phyloP scores from a whole-genome alignment of 108 stramenopile species.

The Asterionellopsis glacialis region DNA sequence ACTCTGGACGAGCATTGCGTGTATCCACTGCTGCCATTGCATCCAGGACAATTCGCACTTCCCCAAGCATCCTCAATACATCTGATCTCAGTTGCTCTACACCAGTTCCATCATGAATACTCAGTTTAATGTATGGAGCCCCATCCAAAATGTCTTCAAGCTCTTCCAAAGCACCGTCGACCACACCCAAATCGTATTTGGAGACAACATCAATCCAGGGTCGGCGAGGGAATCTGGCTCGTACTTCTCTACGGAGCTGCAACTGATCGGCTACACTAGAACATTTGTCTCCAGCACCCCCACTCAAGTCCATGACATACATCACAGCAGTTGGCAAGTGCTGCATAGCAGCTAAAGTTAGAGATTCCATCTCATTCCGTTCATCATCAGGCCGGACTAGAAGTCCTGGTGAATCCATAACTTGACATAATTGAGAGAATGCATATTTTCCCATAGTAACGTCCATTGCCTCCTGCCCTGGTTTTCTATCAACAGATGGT shows the following conservation, averaged over 20 bases:
- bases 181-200: slow-evolving; percentile 79
- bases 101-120: slow-evolving; percentile 69
- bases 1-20: slow-evolving; percentile 28
- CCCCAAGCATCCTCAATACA: slow-evolving; percentile 83
- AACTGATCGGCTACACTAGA: slow-evolving; percentile 84
- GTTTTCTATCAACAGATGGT: slow-evolving; percentile 15
- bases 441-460: slow-evolving; percentile 30
- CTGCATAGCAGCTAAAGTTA: slow-evolving; percentile 93
- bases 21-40: slow-evolving; percentile 71
- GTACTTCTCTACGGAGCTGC: slow-evolving; percentile 67
- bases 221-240: slow-evolving; percentile 81
- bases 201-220: slow-evolving; percentile 98
- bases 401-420: slow-evolving; percentile 95
- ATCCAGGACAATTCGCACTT: slow-evolving; percentile 84
- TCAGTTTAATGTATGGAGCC: slow-evolving; percentile 62
- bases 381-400: slow-evolving; percentile 66
- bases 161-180: slow-evolving; percentile 68
- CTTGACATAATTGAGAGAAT: slow-evolving; percentile 55
- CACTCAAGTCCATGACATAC: slow-evolving; percentile 95
- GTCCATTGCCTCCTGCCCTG: slow-evolving; percentile 12
- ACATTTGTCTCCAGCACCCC: slow-evolving; percentile 85
- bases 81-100: slow-evolving; percentile 69
- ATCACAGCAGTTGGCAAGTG: slow-evolving; percentile 95
- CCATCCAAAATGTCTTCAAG: slow-evolving; percentile 57
- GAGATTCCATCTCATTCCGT: slow-evolving; percentile 95